Evolutionary conservation across 202 grass and related monocot genomes (phyloP).

Genomic region (Bolboschoenoplectus hybrid): DNA sequence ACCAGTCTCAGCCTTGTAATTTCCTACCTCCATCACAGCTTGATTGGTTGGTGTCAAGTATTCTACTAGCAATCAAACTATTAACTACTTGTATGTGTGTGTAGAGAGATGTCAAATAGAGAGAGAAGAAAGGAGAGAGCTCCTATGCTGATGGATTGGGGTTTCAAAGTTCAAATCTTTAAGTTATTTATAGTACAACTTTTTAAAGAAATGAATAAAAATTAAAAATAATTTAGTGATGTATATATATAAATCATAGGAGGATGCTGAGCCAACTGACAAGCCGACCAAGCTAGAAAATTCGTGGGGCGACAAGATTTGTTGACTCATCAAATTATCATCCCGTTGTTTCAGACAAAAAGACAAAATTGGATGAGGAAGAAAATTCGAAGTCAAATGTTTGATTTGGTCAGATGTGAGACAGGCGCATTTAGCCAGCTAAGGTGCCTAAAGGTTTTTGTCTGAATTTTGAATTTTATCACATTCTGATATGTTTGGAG

Average conservation of each 20-base stretch:
- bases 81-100: not conserved
- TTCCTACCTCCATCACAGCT: not conserved
- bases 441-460: not conserved
- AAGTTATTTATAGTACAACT: conserved; percentile 33
- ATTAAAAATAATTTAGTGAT: not conserved
- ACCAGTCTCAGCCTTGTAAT: conserved; percentile 10
- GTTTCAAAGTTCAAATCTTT: not conserved
- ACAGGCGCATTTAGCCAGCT: conserved; percentile 25
- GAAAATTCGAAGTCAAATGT: conserved; percentile 1
- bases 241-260: not conserved
- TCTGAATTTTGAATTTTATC: not conserved
- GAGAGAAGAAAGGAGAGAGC: not conserved
- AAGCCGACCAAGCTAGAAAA: conserved; percentile 30
- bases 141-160: conserved; percentile 10
- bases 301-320: conserved; percentile 32
- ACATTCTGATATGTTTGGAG: not conserved
- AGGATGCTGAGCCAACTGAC: conserved; percentile 12
- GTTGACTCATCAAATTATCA: not conserved
- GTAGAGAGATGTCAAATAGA: not conserved
- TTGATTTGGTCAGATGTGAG: conserved; percentile 32
- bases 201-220: not conserved
- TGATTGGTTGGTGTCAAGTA: not conserved
- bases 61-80: not conserved
- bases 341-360: conserved; percentile 33
- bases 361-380: conserved; percentile 13